Conservation (phyloP, 139 green algal species). For the Astrephomene gubernaculifera region DNA sequence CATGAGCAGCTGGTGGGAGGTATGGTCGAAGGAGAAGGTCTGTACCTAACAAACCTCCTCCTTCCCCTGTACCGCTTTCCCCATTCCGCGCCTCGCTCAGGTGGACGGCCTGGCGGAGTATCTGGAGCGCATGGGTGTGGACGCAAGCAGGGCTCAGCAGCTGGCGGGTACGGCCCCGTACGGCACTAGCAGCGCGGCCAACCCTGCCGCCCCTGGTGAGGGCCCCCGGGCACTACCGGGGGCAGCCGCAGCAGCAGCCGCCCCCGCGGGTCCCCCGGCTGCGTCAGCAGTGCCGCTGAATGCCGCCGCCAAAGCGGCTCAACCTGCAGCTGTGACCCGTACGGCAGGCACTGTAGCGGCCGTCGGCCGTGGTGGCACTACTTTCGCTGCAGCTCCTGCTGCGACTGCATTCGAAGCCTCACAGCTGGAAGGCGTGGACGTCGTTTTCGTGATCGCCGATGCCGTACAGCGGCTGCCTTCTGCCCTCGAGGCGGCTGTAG, state of each 20-base stretch:
- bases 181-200: neutral
- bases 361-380: too few relatives aligned
- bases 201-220: neutral
- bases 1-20: neutral
- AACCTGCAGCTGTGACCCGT: neutral
- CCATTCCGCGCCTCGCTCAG: constrained; percentile 28
- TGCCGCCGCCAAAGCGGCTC: neutral
- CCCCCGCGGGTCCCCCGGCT: neutral
- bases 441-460: constrained; percentile 40
- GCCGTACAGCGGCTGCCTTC: constrained; percentile 35
- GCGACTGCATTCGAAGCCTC: too few relatives aligned
- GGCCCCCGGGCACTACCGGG: neutral
- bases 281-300: constrained; percentile 7
- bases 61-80: neutral
- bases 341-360: too few relatives aligned
- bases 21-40: too few relatives aligned
- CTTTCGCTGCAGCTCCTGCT: too few relatives aligned
- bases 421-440: constrained; percentile 1
- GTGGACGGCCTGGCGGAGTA: constrained; percentile 81
- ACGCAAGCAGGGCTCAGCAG: constrained; percentile 53
- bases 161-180: constrained; percentile 58
- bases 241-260: neutral
- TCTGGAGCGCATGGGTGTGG: constrained; percentile 85
- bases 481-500: constrained; percentile 41
- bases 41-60: neutral